A percentile compares a stretch with the other conserved stretches of the same genome.
Conservation (phyloP, 805 yeast species). For the Saturnispora ahearnii region DNA sequence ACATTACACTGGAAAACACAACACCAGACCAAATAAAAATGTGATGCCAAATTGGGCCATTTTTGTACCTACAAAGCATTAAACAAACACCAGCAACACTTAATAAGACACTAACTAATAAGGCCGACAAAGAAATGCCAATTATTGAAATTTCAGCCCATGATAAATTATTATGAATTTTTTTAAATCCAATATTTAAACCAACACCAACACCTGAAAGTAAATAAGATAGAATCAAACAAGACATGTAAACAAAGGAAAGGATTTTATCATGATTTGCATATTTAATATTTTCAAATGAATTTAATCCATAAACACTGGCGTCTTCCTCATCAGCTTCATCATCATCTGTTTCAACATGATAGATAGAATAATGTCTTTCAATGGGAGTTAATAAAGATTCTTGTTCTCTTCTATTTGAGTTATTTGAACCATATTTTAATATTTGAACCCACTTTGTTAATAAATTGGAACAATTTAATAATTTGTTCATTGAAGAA, state of each 20-base stretch:
- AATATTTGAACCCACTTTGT: conserved; percentile 2
- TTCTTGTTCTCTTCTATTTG: not conserved
- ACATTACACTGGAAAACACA: conserved; percentile 15
- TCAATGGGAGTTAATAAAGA: conserved; percentile 5
- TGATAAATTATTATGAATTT: conserved; percentile 14
- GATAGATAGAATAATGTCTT: conserved; percentile 6
- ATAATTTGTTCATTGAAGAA: conserved; percentile 6
- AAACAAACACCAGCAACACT: conserved; percentile 37
- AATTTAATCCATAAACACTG: conserved; percentile 14
- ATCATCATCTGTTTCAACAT: conserved; percentile 7
- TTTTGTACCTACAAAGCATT: conserved; percentile 31
- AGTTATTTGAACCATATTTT: not conserved
- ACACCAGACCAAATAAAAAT: conserved; percentile 35
- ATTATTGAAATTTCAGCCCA: conserved; percentile 24
- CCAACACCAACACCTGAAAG: conserved; percentile 38
- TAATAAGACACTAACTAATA: conserved; percentile 31
- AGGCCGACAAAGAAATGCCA: conserved; percentile 31
- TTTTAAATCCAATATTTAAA: conserved; percentile 23
- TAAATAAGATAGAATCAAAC: conserved; percentile 32
- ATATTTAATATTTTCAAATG: conserved; percentile 2
- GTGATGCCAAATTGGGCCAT: conserved; percentile 35
- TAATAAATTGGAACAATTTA: conserved; percentile 4
- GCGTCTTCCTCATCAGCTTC: conserved; percentile 5
- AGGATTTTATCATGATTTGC: conserved; percentile 35
- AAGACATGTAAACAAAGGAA: conserved; percentile 34